These are phyloP conservation scores for Euryodendron excelsum DNA, from an alignment of 148 eudicot genomes.

Conservation along the genomic window DNA sequence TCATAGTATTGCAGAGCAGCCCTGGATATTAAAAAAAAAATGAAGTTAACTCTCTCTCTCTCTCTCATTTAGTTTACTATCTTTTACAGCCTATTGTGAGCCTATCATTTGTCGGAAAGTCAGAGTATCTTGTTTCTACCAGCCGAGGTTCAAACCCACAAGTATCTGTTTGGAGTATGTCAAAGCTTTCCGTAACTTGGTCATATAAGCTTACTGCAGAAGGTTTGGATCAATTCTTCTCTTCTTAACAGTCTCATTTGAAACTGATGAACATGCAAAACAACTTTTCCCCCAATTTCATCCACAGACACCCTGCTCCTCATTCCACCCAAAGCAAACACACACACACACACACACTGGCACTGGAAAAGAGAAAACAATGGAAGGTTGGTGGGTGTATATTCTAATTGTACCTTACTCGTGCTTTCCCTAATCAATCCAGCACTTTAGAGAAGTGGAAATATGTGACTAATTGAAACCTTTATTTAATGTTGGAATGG, in stretches of 20 bases:
- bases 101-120: slow-evolving; percentile 75
- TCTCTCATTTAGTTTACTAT: neutral
- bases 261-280: neutral
- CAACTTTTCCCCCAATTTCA: neutral
- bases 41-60: neutral
- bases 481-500: neutral
- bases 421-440: neutral
- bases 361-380: neutral
- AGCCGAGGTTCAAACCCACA: slow-evolving; percentile 66
- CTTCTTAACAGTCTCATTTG: neutral
- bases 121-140: slow-evolving; percentile 70
- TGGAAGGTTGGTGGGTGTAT: neutral
- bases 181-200: slow-evolving; percentile 60
- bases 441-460: neutral
- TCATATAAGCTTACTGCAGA: slow-evolving; percentile 70
- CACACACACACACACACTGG: neutral
- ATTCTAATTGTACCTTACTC: neutral
- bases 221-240: slow-evolving; percentile 45
- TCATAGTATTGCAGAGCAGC: neutral
- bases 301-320: neutral
- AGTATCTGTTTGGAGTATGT: slow-evolving; percentile 70
- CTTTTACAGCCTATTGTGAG: slow-evolving; percentile 60
- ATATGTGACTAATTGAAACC: neutral
- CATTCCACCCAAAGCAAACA: too few relatives aligned
- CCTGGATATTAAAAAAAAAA: neutral